These are phyloP conservation scores for Botrytis hyacinthi DNA, from an alignment of 2,329 filamentous ascomycete genomes.

Conservation along the genomic window DNA sequence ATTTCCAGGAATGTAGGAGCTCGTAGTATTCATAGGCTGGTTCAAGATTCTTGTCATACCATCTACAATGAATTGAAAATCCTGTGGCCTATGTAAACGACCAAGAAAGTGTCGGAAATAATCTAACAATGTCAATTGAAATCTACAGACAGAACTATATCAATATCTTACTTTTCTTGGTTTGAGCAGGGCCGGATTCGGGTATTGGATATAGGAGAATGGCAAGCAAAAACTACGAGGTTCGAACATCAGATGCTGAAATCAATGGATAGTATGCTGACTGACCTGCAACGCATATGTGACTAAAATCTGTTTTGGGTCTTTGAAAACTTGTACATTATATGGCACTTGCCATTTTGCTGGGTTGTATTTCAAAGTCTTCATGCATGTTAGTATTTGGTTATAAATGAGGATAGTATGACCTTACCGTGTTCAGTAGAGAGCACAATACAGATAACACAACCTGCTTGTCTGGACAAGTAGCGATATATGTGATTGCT, in stretches of 20 bases:
- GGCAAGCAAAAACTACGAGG: slow-evolving; percentile 72
- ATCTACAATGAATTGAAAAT: slow-evolving; percentile 96
- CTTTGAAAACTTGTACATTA: slow-evolving; percentile 87
- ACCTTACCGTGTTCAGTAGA: slow-evolving; percentile 80
- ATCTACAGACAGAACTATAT: neutral
- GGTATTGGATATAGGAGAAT: slow-evolving; percentile 85
- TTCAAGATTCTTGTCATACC: slow-evolving; percentile 91
- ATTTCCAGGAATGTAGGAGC: slow-evolving; percentile 82
- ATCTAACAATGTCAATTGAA: slow-evolving; percentile 44
- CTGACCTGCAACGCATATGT: slow-evolving; percentile 72
- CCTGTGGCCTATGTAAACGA: slow-evolving; percentile 84
- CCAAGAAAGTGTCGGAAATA: slow-evolving; percentile 83
- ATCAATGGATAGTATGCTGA: neutral
- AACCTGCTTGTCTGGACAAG: slow-evolving; percentile 84
- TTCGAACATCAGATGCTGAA: slow-evolving; percentile 16
- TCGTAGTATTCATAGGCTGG: slow-evolving; percentile 85
- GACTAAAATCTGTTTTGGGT: slow-evolving; percentile 84
- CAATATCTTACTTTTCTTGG: slow-evolving; percentile 60
- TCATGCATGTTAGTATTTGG: slow-evolving; percentile 17
- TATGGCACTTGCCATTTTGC: slow-evolving; percentile 92
- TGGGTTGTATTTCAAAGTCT: slow-evolving; percentile 95
- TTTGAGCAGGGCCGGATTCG: slow-evolving; percentile 61
- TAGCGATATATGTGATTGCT: slow-evolving; percentile 84
- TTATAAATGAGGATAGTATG: slow-evolving; percentile 16
- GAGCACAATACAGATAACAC: slow-evolving; percentile 90